Evolutionary conservation across 306 rosid species (phyloP).

Genomic region (Hippophae rhamnoides): DNA sequence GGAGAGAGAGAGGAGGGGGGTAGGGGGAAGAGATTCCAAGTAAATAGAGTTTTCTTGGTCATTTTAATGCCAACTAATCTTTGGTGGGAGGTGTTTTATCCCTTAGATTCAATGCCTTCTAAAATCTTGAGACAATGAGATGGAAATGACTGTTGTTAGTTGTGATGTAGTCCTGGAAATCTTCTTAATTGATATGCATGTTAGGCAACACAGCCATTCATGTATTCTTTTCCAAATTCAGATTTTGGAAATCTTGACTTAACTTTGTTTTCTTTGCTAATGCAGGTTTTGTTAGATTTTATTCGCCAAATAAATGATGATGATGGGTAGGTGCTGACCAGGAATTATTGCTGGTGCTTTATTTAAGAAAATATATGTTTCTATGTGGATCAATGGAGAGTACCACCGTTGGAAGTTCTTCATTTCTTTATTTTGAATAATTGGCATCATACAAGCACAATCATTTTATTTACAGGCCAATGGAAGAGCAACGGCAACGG

Average conservation of each 20-base stretch:
- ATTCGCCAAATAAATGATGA: constrained; percentile 74
- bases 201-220: neutral
- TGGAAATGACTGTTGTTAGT: neutral
- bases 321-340: constrained; percentile 52
- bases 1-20: no score
- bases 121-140: no score
- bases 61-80: no score
- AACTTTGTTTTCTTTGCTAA: constrained; percentile 15
- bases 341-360: no score
- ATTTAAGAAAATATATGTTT: no score
- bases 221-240: neutral
- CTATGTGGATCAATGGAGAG: neutral
- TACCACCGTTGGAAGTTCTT: neutral
- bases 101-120: no score
- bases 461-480: constrained; percentile 54
- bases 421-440: neutral
- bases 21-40: no score
- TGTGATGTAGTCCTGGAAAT: neutral
- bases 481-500: constrained; percentile 96
- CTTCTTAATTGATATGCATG: constrained; percentile 11
- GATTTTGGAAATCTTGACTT: neutral
- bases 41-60: no score
- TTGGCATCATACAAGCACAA: constrained; percentile 10
- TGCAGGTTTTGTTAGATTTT: constrained; percentile 91
- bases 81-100: no score